These are phyloP conservation scores for Mesembryanthemum crystallinum DNA, from an alignment of 148 eudicot species.

Conservation along the genomic window DNA sequence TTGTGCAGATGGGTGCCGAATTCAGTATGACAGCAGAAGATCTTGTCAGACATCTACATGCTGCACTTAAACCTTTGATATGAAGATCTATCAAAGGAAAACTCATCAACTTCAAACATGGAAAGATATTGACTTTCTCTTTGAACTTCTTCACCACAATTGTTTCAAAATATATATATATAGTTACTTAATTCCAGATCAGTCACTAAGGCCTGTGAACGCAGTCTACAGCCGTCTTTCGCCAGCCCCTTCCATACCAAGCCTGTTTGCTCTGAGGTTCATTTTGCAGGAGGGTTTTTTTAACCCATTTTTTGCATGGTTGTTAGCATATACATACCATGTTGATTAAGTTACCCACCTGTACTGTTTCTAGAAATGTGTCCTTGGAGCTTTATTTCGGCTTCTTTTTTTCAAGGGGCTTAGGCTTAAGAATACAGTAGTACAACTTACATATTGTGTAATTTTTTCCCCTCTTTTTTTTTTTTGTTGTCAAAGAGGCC, in stretches of 20 bases:
- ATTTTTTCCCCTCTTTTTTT: neutral
- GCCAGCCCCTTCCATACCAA: neutral
- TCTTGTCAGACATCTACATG: conserved; percentile 46
- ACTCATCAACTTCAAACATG: neutral
- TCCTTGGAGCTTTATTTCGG: conserved; percentile 28
- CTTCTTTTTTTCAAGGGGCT: conserved; percentile 18
- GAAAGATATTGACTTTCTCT: neutral
- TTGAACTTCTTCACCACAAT: neutral
- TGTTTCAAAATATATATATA: no score
- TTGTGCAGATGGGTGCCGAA: conserved; percentile 55
- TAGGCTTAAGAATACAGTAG: neutral
- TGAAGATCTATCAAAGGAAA: conserved; percentile 19
- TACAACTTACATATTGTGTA: no score
- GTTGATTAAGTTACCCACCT: conserved; percentile 37
- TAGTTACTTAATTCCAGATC: no score
- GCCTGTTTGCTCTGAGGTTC: conserved; percentile 44
- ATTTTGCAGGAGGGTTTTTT: conserved; percentile 55
- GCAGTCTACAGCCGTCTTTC: neutral
- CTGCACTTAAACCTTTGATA: conserved; percentile 31
- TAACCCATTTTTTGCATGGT: conserved; percentile 39
- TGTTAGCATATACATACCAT: conserved; percentile 22
- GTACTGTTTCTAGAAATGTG: conserved; percentile 39
- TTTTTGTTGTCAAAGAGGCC: neutral
- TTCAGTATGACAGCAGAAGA: conserved; percentile 50
- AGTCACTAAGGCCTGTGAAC: neutral